A percentile compares a stretch with the other conserved stretches of the same genome.
phyloP scores from a whole-genome alignment of 2,329 filamentous ascomycete species.

The Bipolaris sorokiniana region DNA sequence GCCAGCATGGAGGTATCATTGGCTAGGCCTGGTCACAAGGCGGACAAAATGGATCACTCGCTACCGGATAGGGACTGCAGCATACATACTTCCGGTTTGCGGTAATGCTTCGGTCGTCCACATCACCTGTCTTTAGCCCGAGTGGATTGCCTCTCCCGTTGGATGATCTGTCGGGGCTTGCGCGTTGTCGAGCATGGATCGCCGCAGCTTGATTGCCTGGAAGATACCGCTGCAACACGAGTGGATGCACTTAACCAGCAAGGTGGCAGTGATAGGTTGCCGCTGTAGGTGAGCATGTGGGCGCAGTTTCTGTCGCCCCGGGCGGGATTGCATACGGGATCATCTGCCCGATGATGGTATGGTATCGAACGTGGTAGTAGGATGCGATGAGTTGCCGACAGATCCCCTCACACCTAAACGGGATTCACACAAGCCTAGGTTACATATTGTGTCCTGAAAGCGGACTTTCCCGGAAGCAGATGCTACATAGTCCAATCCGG shows the following conservation, averaged over 20 bases:
- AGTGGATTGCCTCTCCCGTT: neutral
- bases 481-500: neutral
- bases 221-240: neutral
- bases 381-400: neutral
- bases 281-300: neutral
- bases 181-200: conserved; percentile 1
- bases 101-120: conserved; percentile 11
- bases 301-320: neutral
- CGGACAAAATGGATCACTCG: conserved; percentile 11
- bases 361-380: neutral
- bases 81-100: conserved; percentile 1
- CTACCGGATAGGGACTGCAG: conserved; percentile 12
- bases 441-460: neutral
- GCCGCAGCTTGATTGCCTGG: neutral
- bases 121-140: conserved; percentile 1
- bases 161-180: neutral
- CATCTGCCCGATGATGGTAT: neutral
- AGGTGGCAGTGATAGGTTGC: neutral
- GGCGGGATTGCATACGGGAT: neutral
- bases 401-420: neutral
- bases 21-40: conserved; percentile 8
- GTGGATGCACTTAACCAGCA: neutral
- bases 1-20: conserved; percentile 12
- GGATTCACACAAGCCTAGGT: neutral
- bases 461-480: neutral